Evolutionary conservation across 768 basidiomycete species (phyloP), one percentile per base, ranked within the genome.

Genomic region (Trametes cingulata): DNA sequence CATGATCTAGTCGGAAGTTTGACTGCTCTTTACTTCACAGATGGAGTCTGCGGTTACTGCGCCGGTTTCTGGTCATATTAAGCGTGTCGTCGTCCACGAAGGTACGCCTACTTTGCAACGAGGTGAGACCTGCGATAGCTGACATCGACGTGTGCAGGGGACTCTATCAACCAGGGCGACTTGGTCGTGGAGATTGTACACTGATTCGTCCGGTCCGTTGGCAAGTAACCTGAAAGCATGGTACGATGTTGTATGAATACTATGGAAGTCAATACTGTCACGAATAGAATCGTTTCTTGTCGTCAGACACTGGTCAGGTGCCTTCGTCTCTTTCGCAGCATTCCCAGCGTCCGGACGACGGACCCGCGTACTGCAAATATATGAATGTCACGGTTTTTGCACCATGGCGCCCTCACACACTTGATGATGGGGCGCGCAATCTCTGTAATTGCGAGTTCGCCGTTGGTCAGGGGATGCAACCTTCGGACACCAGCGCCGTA

Each of bases 41-140:
- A 98, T 98, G 96, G 96, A 99, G 78, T 94, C 92, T 63, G 87
- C 92, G 63, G 94, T 98, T 46, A 96, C 94, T 29, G 91, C 95
- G 27, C 95, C 97, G 24, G 96, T 98, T 43, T 95, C 95, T 51
- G 97, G 97, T 43, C 93, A 95, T 74, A 83, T 98, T 77, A 95
- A 93, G 78, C 89, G 96, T 41, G 92, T 99, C 27, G 84, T 87
- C 52, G 93, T 98, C 52, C 85, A 87, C 63, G 91, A 95, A 84
- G 92, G 90, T 88, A 65, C 63, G 78, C 55, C 37, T 35, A 9
- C 33, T 20, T 15, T 27, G 20, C 6, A 3, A 41, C 45, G 4
- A 27, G 46, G 39, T 35, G 51, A 19, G 58, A 36, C 43, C 41
- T 17, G n/a, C 37, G 56, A 37, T 24, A 52, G 20, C 42, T 63